Percentiles rank a stretch among this genome's conserved stretches.
phyloP scores from a whole-genome alignment of 2,329 filamentous ascomycete species.

The Fusarium concolor region DNA sequence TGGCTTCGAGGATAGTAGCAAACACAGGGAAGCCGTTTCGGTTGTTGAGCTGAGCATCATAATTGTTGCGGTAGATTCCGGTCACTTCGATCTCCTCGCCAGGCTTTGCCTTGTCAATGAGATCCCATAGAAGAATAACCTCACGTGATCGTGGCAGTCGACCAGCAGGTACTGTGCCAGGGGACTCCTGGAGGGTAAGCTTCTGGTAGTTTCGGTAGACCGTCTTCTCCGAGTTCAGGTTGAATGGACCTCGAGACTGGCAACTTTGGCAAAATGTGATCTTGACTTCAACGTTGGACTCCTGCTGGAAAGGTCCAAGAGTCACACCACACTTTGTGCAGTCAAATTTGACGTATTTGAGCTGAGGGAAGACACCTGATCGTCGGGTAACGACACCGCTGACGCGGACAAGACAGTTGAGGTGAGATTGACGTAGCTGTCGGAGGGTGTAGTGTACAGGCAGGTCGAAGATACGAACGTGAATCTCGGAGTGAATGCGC shows the following conservation, averaged over 20 bases:
- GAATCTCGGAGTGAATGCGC: constrained; percentile 96
- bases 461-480: constrained; percentile 94
- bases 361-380: constrained; percentile 94
- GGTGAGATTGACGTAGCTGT: constrained; percentile 91
- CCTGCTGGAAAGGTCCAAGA: constrained; percentile 95
- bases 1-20: constrained; percentile 96
- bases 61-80: constrained; percentile 97
- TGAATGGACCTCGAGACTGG: constrained; percentile 94
- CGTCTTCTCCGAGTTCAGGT: constrained; percentile 95
- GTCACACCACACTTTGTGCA: constrained; percentile 93
- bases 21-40: constrained; percentile 99
- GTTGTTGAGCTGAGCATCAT: constrained; percentile 97
- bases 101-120: constrained; percentile 96
- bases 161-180: constrained; percentile 94
- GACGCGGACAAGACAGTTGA: constrained; percentile 95
- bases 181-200: constrained; percentile 94
- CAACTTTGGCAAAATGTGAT: constrained; percentile 97
- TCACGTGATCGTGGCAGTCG: constrained; percentile 93
- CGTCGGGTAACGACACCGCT: constrained; percentile 94
- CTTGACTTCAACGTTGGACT: constrained; percentile 95
- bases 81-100: constrained; percentile 98
- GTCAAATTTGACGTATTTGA: constrained; percentile 99
- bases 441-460: constrained; percentile 95
- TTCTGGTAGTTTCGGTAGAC: constrained; percentile 99
- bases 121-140: constrained; percentile 94